phyloP scores from a whole-genome alignment of 2,329 filamentous ascomycete species.

The Colletotrichum destructivum region DNA sequence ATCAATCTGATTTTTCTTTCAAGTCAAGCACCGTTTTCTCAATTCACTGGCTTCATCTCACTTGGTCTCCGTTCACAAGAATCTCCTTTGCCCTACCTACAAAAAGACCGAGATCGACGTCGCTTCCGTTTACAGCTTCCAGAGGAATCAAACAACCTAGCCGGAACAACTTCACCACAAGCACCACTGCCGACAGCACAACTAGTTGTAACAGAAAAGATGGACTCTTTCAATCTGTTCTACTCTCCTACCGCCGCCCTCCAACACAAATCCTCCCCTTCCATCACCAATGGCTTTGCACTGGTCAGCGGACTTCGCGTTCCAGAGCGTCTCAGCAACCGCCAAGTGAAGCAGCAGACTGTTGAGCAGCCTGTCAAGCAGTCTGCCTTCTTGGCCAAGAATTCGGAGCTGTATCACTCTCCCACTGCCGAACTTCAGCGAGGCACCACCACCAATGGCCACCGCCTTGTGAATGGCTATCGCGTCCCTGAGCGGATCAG shows the following conservation, averaged over 20 bases:
- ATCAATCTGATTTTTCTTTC: background rate
- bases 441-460: background rate
- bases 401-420: background rate
- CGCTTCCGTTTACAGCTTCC: no score
- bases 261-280: background rate
- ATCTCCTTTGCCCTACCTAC: no score
- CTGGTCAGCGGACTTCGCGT: background rate
- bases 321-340: background rate
- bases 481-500: background rate
- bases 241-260: constrained; percentile 2
- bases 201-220: background rate
- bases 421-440: background rate
- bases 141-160: background rate
- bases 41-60: background rate
- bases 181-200: no score
- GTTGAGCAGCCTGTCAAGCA: no score
- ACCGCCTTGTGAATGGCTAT: background rate
- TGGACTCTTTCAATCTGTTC: background rate
- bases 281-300: background rate
- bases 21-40: no score
- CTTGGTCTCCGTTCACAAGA: rapidly evolving
- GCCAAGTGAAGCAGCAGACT: background rate
- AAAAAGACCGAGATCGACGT: no score
- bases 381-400: background rate
- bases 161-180: background rate